Evolutionary conservation across 192 early-diverging fungal genomes (phyloP).

Genomic region (Entomortierella beljakovae): DNA sequence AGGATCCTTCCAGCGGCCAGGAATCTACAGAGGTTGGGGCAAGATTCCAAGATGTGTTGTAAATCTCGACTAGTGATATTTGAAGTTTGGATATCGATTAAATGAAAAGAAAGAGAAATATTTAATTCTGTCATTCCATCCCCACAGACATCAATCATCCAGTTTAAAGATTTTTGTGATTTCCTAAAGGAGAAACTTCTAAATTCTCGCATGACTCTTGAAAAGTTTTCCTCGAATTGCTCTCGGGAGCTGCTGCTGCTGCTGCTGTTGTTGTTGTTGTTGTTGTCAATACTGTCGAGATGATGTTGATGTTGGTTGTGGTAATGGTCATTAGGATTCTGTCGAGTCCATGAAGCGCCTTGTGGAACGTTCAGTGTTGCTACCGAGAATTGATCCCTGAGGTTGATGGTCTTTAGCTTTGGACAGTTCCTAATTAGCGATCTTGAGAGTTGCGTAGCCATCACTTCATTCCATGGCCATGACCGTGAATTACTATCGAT

Average conservation of each 20-base stretch:
- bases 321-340: too few species aligned
- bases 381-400: background rate
- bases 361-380: background rate
- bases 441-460: background rate
- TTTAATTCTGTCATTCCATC: background rate
- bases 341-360: background rate
- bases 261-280: too few species aligned
- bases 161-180: background rate
- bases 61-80: conserved; percentile 1
- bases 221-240: background rate
- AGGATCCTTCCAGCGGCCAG: background rate
- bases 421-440: background rate
- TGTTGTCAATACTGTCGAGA: too few species aligned
- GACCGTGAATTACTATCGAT: background rate
- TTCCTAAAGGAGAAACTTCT: background rate
- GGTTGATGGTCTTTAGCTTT: background rate
- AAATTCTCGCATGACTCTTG: background rate
- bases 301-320: too few species aligned
- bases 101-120: background rate
- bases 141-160: background rate
- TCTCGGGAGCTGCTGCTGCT: background rate
- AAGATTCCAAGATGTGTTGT: background rate
- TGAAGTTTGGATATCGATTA: background rate
- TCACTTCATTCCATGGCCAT: background rate
- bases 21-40: background rate